Evolutionary conservation across 306 rosid species (phyloP).

Genomic region (Adenanthera pavonina): DNA sequence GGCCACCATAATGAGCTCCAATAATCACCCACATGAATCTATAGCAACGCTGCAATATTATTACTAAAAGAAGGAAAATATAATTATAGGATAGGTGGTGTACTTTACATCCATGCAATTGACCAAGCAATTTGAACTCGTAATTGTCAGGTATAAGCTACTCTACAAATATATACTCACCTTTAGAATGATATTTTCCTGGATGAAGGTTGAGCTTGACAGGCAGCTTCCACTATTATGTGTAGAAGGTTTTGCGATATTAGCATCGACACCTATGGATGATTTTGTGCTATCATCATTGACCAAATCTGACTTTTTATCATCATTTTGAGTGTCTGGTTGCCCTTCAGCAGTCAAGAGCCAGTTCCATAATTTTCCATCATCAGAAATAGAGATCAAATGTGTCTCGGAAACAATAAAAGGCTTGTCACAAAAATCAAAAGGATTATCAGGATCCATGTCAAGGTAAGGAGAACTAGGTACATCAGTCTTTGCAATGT

Average conservation of each 20-base stretch:
- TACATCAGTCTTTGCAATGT: conserved; percentile 63
- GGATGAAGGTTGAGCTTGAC: conserved; percentile 49
- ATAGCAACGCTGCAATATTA: conserved; percentile 7
- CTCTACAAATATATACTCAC: conserved; percentile 45
- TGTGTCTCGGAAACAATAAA: conserved; percentile 66
- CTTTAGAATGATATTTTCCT: conserved; percentile 65
- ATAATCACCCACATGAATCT: background rate
- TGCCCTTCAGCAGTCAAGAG: conserved; percentile 76
- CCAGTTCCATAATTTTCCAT: conserved; percentile 98
- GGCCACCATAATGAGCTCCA: background rate
- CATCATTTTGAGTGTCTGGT: conserved; percentile 58
- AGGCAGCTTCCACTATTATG: conserved; percentile 40
- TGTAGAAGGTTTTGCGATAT: conserved; percentile 29
- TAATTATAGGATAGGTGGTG: conserved; percentile 3
- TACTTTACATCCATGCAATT: conserved; percentile 7
- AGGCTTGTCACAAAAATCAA: conserved; percentile 75
- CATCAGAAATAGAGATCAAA: conserved; percentile 91
- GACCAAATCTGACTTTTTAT: conserved; percentile 49
- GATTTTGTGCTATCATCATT: conserved; percentile 46
- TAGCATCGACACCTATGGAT: conserved; percentile 44
- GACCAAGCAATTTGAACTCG: conserved; percentile 23
- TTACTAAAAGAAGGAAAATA: conserved; percentile 5
- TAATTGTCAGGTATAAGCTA: conserved; percentile 32
- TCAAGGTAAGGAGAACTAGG: conserved; percentile 60
- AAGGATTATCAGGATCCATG: conserved; percentile 83